These are phyloP conservation scores for Arthrobotrys conoides DNA, from an alignment of 2,329 filamentous ascomycete species.

Conservation along the genomic window DNA sequence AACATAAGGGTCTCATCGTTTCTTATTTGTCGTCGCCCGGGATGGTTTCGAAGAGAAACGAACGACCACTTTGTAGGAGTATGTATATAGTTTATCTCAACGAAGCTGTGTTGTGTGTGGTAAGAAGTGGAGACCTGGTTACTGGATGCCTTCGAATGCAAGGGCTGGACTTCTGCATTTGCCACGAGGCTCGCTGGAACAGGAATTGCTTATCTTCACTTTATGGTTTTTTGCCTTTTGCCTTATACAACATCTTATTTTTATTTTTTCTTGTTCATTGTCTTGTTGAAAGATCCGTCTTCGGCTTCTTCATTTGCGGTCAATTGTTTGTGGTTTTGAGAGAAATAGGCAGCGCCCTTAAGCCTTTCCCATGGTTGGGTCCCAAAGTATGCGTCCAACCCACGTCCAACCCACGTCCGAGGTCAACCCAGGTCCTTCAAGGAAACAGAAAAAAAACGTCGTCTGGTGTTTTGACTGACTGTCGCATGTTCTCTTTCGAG, in stretches of 20 bases:
- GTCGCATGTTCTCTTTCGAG: constrained; percentile 52
- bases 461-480: constrained; percentile 36
- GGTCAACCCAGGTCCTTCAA: neutral
- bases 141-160: constrained; percentile 44
- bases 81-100: neutral
- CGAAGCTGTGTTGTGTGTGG: constrained; percentile 53
- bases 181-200: constrained; percentile 38
- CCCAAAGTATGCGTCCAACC: constrained; percentile 21
- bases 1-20: constrained; percentile 25
- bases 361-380: neutral
- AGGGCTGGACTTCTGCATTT: constrained; percentile 39
- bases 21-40: constrained; percentile 11
- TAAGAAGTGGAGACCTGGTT: constrained; percentile 46
- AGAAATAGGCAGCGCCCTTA: constrained; percentile 44
- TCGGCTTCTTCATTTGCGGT: constrained; percentile 50
- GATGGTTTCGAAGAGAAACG: constrained; percentile 15
- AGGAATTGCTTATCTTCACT: constrained; percentile 30
- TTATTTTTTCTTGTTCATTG: neutral
- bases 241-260: neutral
- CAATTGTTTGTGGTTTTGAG: constrained; percentile 29
- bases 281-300: constrained; percentile 20
- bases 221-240: constrained; percentile 10
- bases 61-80: constrained; percentile 1
- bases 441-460: constrained; percentile 29
- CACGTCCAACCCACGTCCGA: no score